These are phyloP conservation scores for Leptographium flavum DNA, from an alignment of 2,329 filamentous ascomycete genomes.

Conservation along the genomic window DNA sequence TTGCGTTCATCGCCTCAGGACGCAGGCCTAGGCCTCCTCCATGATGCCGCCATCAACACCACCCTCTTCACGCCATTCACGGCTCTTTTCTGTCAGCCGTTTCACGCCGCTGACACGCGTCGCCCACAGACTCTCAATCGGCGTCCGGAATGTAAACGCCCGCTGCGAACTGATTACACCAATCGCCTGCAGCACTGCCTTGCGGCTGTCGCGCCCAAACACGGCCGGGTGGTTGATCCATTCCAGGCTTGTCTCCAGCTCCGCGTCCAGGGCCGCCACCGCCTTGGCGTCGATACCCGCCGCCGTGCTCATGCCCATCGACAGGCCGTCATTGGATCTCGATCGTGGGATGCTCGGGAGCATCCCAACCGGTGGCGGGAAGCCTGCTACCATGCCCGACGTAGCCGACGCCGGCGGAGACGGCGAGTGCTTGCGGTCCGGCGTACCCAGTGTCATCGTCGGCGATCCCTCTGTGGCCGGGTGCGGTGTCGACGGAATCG, in stretches of 20 bases:
- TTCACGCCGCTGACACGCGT: constrained; percentile 68
- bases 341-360: constrained; percentile 35
- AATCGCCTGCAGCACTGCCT: constrained; percentile 90
- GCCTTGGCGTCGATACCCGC: constrained; percentile 72
- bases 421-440: constrained; percentile 40
- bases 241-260: constrained; percentile 79
- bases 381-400: constrained; percentile 25
- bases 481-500: constrained; percentile 35
- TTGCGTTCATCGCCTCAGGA: too few relatives aligned
- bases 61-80: constrained; percentile 82
- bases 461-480: constrained; percentile 29
- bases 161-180: constrained; percentile 92
- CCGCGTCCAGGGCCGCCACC: constrained; percentile 76
- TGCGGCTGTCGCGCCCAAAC: constrained; percentile 84
- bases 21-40: constrained; percentile 48
- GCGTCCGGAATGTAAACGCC: constrained; percentile 83
- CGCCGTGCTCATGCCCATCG: constrained; percentile 30
- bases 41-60: constrained; percentile 56
- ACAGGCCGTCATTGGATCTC: constrained; percentile 42
- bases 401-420: constrained; percentile 37
- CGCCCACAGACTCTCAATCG: constrained; percentile 83
- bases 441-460: constrained; percentile 26
- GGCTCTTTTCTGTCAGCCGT: constrained; percentile 65
- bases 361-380: constrained; percentile 22
- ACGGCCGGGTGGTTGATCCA: constrained; percentile 97